Conservation (phyloP, 2,329 filamentous ascomycete genomes). For the Geosmithia putterillii region DNA sequence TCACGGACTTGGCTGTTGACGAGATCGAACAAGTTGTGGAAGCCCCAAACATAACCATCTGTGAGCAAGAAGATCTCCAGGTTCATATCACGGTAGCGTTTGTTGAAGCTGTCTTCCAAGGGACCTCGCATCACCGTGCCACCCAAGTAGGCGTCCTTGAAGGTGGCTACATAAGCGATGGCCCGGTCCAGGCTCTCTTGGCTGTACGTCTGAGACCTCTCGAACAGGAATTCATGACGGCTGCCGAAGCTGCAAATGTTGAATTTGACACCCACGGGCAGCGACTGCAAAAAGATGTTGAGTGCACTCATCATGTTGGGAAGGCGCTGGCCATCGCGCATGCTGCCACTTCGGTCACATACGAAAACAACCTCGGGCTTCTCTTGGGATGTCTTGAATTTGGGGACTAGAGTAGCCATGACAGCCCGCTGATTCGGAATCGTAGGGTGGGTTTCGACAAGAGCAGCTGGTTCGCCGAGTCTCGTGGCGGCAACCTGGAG, state of each 20-base stretch:
- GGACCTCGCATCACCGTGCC: conserved; percentile 40
- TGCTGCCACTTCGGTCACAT: conserved; percentile 60
- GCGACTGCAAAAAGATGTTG: conserved; percentile 51
- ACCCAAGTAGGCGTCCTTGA: conserved; percentile 31
- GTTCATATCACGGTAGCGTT: conserved; percentile 29
- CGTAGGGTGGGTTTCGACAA: conserved; percentile 53
- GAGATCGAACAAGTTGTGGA: conserved; percentile 28
- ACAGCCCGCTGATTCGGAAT: conserved; percentile 50
- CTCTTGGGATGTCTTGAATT: conserved; percentile 46
- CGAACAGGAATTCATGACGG: conserved; percentile 30
- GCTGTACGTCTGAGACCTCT: conserved; percentile 31
- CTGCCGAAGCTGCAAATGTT: conserved; percentile 59
- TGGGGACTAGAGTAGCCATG: conserved; percentile 60
- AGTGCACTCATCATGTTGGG: conserved; percentile 40
- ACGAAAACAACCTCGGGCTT: conserved; percentile 57
- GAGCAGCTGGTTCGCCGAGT: conserved; percentile 45
- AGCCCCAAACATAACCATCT: conserved; percentile 41
- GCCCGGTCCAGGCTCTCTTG: conserved; percentile 30
- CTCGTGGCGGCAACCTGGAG: conserved; percentile 51
- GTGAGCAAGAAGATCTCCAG: conserved; percentile 44
- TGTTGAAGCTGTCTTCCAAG: conserved; percentile 27
- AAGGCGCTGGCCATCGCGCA: conserved; percentile 36
- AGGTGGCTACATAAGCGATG: conserved; percentile 23
- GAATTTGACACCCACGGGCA: conserved; percentile 52
- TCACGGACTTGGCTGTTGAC: conserved; percentile 25